Percentiles rank a stretch among this genome's conserved stretches.
phyloP scores from a whole-genome alignment of 2,329 filamentous ascomycete genomes.

The Sporothrix pseudoabietina region DNA sequence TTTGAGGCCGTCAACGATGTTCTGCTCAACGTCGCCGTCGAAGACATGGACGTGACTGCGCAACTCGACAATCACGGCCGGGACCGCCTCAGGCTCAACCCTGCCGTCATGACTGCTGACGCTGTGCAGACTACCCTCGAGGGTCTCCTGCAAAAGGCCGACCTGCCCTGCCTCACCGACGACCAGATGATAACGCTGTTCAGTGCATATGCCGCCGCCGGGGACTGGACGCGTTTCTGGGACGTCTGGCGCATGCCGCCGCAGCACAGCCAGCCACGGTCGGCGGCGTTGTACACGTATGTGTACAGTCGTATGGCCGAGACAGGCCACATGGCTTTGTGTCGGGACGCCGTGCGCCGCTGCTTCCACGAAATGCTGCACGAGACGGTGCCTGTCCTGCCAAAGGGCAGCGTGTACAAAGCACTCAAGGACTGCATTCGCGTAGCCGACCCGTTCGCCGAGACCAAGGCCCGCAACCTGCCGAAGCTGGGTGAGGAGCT shows the following conservation, averaged over 20 bases:
- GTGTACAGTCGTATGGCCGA: conserved; percentile 55
- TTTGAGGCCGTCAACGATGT: conserved; percentile 10
- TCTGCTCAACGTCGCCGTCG: not conserved
- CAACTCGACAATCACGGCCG: not conserved
- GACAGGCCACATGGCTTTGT: conserved; percentile 48
- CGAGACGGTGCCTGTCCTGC: conserved; percentile 55
- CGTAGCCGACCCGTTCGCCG: conserved; percentile 56
- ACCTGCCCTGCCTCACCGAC: conserved; percentile 45
- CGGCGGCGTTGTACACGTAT: conserved; percentile 56
- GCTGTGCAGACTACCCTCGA: conserved; percentile 51
- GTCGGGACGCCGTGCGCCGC: conserved; percentile 52
- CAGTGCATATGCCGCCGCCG: conserved; percentile 49
- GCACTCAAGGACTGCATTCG: conserved; percentile 58
- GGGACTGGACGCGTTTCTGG: conserved; percentile 62
- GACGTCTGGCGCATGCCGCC: conserved; percentile 60
- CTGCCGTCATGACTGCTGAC: conserved; percentile 36
- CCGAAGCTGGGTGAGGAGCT: not conserved
- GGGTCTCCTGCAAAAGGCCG: conserved; percentile 46
- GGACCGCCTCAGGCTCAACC: not conserved
- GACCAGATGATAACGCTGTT: conserved; percentile 48
- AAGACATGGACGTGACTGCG: no score
- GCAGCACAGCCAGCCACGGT: conserved; percentile 52
- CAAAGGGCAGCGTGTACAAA: conserved; percentile 49
- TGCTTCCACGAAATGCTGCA: conserved; percentile 61
- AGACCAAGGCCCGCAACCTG: conserved; percentile 39